Base-by-base conservation (phyloP, 805 yeast genomes). In the Spathaspora girioi region DNA sequence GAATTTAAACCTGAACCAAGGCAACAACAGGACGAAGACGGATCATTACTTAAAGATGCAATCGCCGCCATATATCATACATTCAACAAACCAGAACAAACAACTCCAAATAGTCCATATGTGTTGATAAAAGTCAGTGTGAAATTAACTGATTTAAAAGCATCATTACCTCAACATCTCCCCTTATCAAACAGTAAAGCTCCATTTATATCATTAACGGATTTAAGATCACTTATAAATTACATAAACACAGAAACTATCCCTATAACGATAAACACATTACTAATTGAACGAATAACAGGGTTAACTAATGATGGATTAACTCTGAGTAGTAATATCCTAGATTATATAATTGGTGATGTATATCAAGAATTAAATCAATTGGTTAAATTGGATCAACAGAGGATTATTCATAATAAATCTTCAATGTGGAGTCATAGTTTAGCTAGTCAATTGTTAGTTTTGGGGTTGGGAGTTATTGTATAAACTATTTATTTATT, bases 111-210 rank as follows among this genome's bases (percentile, higher is more conserved):
- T 19, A 12, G 38, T n/a, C 53, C 50, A 35, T 88, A 88, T 61
- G 81, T 86, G 35, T 81, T 87, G 27, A 75, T 87, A 52, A 89
- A 87, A 62, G 75, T 84, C 55, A 85, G 81, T 55, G 75, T 87
- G 26, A 82, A 81, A 51, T 83, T 87, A 59, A 75, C 73, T 52
- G 87, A 87, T 56, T 65, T 86, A 52, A 81, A 76, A 55, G 89
- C 89, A 0, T 69, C 71, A 4, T 64, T 78, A 43, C 89, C 78
- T 0, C 60, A 66, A 27, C 62, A 77, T 42, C 81, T 89, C 3
- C 73, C 72, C 2, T 66, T 79, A 56, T 78, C 88, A 5, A 60
- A 69, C 5, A 61, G 78, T 0, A 77, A 79, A 0, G 74, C 79
- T 31, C 82, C 84, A 14, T 83, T 84, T 50, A 68, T 86, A 6